A percentile compares a stretch with the other conserved stretches of the same genome.
Conservation (phyloP, 2,329 filamentous ascomycete species). For the Sporothrix brunneoviolacea region DNA sequence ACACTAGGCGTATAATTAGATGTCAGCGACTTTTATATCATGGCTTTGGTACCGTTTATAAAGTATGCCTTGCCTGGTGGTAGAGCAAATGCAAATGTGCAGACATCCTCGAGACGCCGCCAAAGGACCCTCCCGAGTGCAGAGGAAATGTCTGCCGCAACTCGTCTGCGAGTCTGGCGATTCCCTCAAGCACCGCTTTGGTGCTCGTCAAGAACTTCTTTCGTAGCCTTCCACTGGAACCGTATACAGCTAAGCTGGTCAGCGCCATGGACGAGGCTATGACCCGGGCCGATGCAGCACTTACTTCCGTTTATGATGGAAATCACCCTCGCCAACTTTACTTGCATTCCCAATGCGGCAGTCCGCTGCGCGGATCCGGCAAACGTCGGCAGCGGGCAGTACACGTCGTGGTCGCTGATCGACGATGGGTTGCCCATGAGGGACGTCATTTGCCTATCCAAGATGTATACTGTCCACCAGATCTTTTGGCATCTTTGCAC, state of each 20-base stretch:
- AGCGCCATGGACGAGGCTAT: too few species aligned
- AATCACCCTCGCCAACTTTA: background rate
- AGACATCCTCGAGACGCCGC: background rate
- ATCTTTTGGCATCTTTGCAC: background rate
- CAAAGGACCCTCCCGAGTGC: background rate
- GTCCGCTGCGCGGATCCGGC: background rate
- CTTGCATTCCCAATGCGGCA: background rate
- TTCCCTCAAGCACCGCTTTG: background rate
- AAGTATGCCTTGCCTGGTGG: too few species aligned
- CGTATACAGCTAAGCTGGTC: too few species aligned
- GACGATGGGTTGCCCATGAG: background rate
- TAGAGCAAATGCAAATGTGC: slow-evolving; percentile 1
- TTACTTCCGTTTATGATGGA: slow-evolving; percentile 2
- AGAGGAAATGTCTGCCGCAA: background rate
- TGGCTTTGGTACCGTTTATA: too few species aligned
- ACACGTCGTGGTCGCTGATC: background rate
- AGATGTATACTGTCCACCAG: slow-evolving; percentile 2
- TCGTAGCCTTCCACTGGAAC: background rate
- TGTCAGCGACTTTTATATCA: too few species aligned
- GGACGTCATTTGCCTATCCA: slow-evolving; percentile 1
- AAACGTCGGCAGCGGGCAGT: background rate
- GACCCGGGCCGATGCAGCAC: too few species aligned
- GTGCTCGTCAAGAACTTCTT: background rate
- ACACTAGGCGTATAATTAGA: too few species aligned
- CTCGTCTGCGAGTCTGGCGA: slow-evolving; percentile 1